Evolutionary conservation across 1,139 yeast genomes (phyloP).

Genomic region (Suhomyces yuchorum): DNA sequence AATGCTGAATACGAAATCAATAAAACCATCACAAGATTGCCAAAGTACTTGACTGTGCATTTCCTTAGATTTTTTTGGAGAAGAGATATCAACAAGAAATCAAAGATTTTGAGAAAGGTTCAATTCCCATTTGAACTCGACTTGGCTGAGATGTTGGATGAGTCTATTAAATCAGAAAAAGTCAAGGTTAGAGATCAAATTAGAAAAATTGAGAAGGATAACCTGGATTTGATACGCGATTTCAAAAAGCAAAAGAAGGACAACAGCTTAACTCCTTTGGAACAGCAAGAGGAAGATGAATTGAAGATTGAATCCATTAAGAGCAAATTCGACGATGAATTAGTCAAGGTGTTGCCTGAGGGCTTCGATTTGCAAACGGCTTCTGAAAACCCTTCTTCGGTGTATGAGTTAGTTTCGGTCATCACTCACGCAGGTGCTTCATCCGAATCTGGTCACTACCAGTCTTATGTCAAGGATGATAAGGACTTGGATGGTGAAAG

Average conservation of each 20-base stretch:
- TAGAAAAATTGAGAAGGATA: slow-evolving; percentile 75
- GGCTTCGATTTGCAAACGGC: slow-evolving; percentile 34
- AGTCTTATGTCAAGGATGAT: slow-evolving; percentile 78
- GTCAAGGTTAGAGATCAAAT: slow-evolving; percentile 75
- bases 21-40: slow-evolving; percentile 75
- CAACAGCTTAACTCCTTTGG: slow-evolving; percentile 37
- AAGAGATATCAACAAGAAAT: slow-evolving; percentile 84
- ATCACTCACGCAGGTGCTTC: slow-evolving; percentile 94
- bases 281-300: slow-evolving; percentile 51
- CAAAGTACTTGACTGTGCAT: slow-evolving; percentile 86
- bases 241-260: slow-evolving; percentile 68
- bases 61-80: slow-evolving; percentile 97
- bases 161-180: slow-evolving; percentile 65
- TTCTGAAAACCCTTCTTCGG: slow-evolving; percentile 84
- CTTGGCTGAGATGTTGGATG: slow-evolving; percentile 81
- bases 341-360: slow-evolving; percentile 41
- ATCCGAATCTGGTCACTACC: slow-evolving; percentile 98
- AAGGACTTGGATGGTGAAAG: slow-evolving; percentile 62
- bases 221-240: slow-evolving; percentile 70
- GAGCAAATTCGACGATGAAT: slow-evolving; percentile 48
- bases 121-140: slow-evolving; percentile 94
- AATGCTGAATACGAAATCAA: slow-evolving; percentile 71
- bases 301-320: slow-evolving; percentile 49
- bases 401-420: slow-evolving; percentile 80
- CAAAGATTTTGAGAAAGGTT: slow-evolving; percentile 90